A percentile compares a stretch with the other conserved stretches of the same genome.
These are phyloP conservation scores for Lipomyces chichibuensis DNA, from an alignment of 805 yeast genomes.

Conservation along the genomic window DNA sequence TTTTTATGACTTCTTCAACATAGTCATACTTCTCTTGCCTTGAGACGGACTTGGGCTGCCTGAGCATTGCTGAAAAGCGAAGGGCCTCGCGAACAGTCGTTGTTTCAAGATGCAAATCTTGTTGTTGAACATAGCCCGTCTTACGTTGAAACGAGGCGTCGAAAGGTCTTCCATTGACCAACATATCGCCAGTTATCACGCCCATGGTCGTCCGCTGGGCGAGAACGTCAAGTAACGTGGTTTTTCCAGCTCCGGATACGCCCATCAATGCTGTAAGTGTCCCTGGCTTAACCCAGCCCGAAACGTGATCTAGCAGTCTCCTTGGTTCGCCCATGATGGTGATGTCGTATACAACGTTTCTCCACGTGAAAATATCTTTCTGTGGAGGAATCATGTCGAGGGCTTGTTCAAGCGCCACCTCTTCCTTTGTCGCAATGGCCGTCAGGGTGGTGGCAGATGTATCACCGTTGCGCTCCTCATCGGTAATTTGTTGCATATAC, in stretches of 20 bases:
- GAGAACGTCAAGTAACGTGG: slow-evolving; percentile 66
- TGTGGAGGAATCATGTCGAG: slow-evolving; percentile 59
- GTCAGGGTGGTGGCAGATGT: neutral
- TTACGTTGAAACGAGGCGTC: slow-evolving; percentile 71
- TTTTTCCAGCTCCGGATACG: slow-evolving; percentile 79
- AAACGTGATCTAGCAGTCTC: slow-evolving; percentile 64
- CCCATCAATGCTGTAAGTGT: slow-evolving; percentile 80
- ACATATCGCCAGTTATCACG: slow-evolving; percentile 70
- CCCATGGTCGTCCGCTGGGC: slow-evolving; percentile 72
- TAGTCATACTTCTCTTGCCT: slow-evolving; percentile 63
- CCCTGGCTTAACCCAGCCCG: slow-evolving; percentile 83
- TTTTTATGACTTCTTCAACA: slow-evolving; percentile 65
- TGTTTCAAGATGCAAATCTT: slow-evolving; percentile 69
- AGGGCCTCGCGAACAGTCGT: slow-evolving; percentile 78
- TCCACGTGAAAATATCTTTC: slow-evolving; percentile 70
- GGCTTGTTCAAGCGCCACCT: neutral
- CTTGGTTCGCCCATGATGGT: slow-evolving; percentile 61
- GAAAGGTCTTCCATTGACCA: slow-evolving; percentile 68
- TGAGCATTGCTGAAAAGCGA: slow-evolving; percentile 67
- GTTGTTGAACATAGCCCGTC: slow-evolving; percentile 81
- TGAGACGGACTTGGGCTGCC: slow-evolving; percentile 64
- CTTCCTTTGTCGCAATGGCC: neutral
- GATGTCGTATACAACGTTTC: slow-evolving; percentile 69
- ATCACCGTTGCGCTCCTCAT: neutral
- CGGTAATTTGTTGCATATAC: neutral